Evolutionary conservation across 768 basidiomycete species (phyloP).

Genomic region (Mycena metata): DNA sequence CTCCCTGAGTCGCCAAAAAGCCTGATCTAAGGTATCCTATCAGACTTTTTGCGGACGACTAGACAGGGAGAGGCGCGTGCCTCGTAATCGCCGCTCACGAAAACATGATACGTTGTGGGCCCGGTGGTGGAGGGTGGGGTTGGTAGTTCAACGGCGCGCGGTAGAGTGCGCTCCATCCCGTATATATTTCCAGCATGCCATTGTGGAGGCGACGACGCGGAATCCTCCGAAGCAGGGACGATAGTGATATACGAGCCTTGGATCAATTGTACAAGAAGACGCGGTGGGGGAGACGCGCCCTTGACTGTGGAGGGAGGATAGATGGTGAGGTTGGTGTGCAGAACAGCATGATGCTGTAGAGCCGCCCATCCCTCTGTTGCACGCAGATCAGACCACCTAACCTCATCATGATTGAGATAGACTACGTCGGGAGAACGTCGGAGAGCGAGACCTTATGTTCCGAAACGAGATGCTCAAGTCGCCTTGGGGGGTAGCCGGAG

Average conservation of each 20-base stretch:
- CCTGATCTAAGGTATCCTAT: constrained; percentile 66
- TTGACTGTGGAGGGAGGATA: constrained; percentile 54
- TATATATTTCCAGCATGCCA: constrained; percentile 96
- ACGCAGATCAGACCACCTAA: constrained; percentile 80
- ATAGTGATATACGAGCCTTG: constrained; percentile 86
- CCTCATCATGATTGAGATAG: constrained; percentile 2
- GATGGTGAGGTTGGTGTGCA: constrained; percentile 75
- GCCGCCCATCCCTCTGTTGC: constrained; percentile 89
- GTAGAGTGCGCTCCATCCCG: constrained; percentile 65
- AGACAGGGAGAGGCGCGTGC: constrained; percentile 48
- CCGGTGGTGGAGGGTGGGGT: constrained; percentile 52
- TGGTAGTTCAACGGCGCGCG: constrained; percentile 66
- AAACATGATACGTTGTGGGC: constrained; percentile 73
- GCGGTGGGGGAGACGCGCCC: constrained; percentile 48
- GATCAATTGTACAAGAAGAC: constrained; percentile 70
- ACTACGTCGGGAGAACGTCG: not conserved
- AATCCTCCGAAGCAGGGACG: constrained; percentile 54
- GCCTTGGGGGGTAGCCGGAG: constrained; percentile 57
- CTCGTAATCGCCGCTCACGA: constrained; percentile 89
- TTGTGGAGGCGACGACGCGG: constrained; percentile 49
- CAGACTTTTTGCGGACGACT: constrained; percentile 5
- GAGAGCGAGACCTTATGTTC: constrained; percentile 61
- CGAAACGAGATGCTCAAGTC: constrained; percentile 75
- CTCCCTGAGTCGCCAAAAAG: constrained; percentile 83
- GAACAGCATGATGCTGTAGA: constrained; percentile 82